phyloP scores from a whole-genome alignment of 2,329 filamentous ascomycete species.

The Septoria linicola region DNA sequence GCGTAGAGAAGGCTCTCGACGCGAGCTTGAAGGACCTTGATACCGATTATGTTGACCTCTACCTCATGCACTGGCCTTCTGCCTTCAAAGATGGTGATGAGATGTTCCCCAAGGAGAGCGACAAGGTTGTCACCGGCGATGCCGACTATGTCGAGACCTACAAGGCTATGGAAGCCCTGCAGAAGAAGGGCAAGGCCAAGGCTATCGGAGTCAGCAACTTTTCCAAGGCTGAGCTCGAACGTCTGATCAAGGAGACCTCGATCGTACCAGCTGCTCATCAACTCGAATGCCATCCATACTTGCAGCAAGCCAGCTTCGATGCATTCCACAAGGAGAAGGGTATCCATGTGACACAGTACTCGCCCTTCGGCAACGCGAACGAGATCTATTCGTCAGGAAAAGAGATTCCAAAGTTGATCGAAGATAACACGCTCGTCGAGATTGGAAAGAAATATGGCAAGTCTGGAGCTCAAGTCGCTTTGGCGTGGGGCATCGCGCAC shows the following conservation, averaged over 20 bases:
- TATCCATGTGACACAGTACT: conserved; percentile 57
- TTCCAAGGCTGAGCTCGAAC: conserved; percentile 49
- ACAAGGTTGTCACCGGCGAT: conserved; percentile 42
- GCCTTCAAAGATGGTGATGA: conserved; percentile 47
- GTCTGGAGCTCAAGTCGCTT: conserved; percentile 51
- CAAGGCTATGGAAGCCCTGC: conserved; percentile 44
- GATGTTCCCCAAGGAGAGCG: conserved; percentile 48
- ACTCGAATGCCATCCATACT: conserved; percentile 55
- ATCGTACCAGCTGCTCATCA: conserved; percentile 43
- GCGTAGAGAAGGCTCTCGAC: conserved; percentile 59
- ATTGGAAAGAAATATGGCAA: conserved; percentile 56
- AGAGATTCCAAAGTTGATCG: conserved; percentile 51
- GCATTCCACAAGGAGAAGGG: conserved; percentile 51
- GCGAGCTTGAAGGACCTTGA: conserved; percentile 62
- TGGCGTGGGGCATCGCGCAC: conserved; percentile 56
- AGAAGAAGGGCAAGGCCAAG: conserved; percentile 42
- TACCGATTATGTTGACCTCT: conserved; percentile 67
- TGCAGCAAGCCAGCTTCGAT: conserved; percentile 52
- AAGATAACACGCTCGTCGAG: conserved; percentile 51
- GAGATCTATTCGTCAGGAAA: conserved; percentile 47
- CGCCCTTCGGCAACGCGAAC: conserved; percentile 57
- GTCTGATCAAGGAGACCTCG: conserved; percentile 44
- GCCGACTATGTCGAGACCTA: conserved; percentile 55
- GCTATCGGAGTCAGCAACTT: conserved; percentile 58
- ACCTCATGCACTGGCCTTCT: conserved; percentile 66